Evolutionary conservation across 139 green algal genomes (phyloP), one percentile per base, ranked within the genome.

Genomic region (Chlamydomonas sp.): DNA sequence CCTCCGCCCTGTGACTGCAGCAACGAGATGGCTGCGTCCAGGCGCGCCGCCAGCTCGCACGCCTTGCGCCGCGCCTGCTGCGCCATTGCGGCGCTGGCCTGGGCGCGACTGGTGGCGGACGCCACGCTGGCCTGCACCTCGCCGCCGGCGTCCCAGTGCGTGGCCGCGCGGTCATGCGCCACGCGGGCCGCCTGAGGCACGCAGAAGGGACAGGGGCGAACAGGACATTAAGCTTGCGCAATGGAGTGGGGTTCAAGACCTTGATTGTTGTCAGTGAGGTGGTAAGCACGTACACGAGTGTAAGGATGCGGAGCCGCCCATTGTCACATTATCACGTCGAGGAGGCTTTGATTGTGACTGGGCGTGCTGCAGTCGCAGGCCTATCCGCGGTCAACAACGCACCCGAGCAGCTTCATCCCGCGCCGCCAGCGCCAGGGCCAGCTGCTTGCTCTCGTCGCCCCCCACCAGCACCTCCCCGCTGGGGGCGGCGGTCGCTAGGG

Each of bases 71-170:
- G 79, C 7, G 86, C 87, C 20, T 75, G 74, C 81, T 95, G 92
- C 63, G 92, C 86, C 31, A 68, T 60, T 2, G 67, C 66, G 17
- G 90, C 91, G 64, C 90, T 92, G 15, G 69, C 14, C 4, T 85
- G 83, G 7, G 92, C 92, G 3, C 79, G 81, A 20, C 75, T 20
- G 0, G 86, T n/a, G 16, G 86, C 83, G 4, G 58, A 31, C 63
- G 12, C 58, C 60, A 95, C 61, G 15, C 78, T 75, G 20, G 66
- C 63, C 87, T 95, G 92, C n/a, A 92, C 79, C 49, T 80, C 64
- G 18, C 92, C 87, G 0, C 85, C 59, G 3, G 78, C 4, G 15
- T 89, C 69, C 92, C 92, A 95, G 91, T 95, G 92, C 6, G 84
- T 66, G 15, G 89, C 78, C 49, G 80, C 84, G 1, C 72, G 59